Percentiles rank a stretch among this genome's conserved stretches.
Evolutionary conservation across 2,329 filamentous ascomycete species (phyloP).

Genomic region (Ophiostoma montium): DNA sequence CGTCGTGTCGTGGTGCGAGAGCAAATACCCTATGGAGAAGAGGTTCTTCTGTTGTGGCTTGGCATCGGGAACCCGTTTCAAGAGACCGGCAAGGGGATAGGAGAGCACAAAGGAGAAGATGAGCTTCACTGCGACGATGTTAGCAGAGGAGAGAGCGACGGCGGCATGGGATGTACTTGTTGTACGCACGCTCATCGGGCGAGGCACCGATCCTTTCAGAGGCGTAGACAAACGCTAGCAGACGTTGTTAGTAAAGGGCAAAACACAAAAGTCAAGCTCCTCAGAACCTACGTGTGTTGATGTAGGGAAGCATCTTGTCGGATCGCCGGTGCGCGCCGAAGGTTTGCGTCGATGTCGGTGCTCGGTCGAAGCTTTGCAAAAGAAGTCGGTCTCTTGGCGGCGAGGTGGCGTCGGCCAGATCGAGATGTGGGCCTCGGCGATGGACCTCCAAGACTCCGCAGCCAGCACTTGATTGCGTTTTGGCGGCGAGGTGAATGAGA

Average conservation of each 20-base stretch:
- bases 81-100: slow-evolving; percentile 73
- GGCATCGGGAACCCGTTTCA: slow-evolving; percentile 81
- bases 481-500: no score
- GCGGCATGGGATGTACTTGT: no score
- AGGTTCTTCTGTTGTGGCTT: slow-evolving; percentile 75
- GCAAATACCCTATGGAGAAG: slow-evolving; percentile 70
- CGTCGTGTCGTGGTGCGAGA: no score
- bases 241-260: background rate
- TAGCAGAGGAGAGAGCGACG: background rate
- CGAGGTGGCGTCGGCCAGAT: no score
- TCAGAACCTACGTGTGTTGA: slow-evolving; percentile 17
- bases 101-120: slow-evolving; percentile 82
- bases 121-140: slow-evolving; percentile 63
- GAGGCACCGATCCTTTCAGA: slow-evolving; percentile 27
- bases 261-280: background rate
- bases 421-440: no score
- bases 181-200: slow-evolving; percentile 31
- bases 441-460: no score
- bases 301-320: slow-evolving; percentile 18
- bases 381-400: no score
- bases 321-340: background rate
- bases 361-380: no score
- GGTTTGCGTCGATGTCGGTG: no score
- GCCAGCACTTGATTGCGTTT: no score
- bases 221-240: slow-evolving; percentile 29